Conservation (phyloP, 2,329 filamentous ascomycete species). For the Penicillium occitanis region DNA sequence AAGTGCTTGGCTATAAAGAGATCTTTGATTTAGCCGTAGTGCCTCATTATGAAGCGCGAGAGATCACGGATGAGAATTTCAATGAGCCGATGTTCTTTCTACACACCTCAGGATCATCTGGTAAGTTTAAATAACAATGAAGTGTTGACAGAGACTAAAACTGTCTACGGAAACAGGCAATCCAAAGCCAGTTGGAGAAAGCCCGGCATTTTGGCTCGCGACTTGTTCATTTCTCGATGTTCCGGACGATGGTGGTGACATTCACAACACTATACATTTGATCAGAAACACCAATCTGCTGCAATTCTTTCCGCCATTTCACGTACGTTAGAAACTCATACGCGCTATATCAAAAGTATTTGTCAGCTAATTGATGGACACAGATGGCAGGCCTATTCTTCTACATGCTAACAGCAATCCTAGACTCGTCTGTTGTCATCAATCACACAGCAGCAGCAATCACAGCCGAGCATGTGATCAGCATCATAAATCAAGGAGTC, state of each 20-base stretch:
- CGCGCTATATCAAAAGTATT: not conserved
- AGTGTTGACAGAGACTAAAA: not conserved
- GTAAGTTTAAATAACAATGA: not conserved
- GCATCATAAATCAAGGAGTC: conserved; percentile 16
- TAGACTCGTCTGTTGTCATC: conserved; percentile 3
- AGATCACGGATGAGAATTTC: conserved; percentile 17
- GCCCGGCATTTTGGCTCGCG: conserved; percentile 11
- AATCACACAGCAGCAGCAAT: conserved; percentile 19
- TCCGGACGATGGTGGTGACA: conserved; percentile 9
- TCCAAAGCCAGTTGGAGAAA: conserved; percentile 20
- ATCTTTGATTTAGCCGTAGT: conserved; percentile 5
- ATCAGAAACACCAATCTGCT: not conserved
- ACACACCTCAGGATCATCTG: conserved; percentile 22
- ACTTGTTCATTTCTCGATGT: not conserved
- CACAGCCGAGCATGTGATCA: conserved; percentile 18
- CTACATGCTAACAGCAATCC: not conserved
- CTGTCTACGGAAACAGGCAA: conserved; percentile 2
- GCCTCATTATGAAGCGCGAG: conserved; percentile 14
- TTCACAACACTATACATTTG: not conserved
- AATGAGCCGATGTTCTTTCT: conserved; percentile 19
- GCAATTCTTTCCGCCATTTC: conserved; percentile 17
- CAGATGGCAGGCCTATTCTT: conserved; percentile 16
- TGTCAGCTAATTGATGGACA: not conserved
- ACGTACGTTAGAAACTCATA: not conserved
- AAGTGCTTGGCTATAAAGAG: conserved; percentile 5